phyloP scores from a whole-genome alignment of 495 filamentous ascomycete genomes.

The Neurospora pannonica region DNA sequence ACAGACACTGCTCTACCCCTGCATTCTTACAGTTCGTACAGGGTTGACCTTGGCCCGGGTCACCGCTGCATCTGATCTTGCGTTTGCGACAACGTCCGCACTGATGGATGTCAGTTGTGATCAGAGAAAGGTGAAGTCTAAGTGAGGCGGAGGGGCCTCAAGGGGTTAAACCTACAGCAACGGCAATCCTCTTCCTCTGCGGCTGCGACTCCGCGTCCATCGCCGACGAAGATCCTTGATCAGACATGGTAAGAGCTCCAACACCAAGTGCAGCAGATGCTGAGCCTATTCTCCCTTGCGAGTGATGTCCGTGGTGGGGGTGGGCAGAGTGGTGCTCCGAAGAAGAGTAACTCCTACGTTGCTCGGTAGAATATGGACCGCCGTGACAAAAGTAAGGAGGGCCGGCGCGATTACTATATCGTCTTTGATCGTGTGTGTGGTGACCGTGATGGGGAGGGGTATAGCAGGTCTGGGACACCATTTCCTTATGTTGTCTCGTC shows the following conservation, averaged over 20 bases:
- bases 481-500: conserved; percentile 9
- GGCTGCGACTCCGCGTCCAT: conserved; percentile 30
- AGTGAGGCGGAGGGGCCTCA: background rate
- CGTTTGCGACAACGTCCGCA: conserved; percentile 85
- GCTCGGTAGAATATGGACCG: conserved; percentile 21
- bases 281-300: background rate
- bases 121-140: background rate
- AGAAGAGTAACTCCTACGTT: background rate
- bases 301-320: background rate
- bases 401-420: conserved; percentile 31
- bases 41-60: conserved; percentile 61
- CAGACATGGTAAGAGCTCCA: conserved; percentile 30
- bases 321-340: background rate
- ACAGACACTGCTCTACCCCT: conserved; percentile 61
- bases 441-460: conserved; percentile 17
- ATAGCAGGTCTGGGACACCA: conserved; percentile 35
- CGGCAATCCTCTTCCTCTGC: conserved; percentile 51
- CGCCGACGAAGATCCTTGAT: conserved; percentile 13
- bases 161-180: conserved; percentile 50
- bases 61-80: conserved; percentile 95
- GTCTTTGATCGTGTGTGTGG: conserved; percentile 11
- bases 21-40: conserved; percentile 78
- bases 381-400: conserved; percentile 28
- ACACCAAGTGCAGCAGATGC: conserved; percentile 17
- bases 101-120: conserved; percentile 34